Conservation (phyloP, 345 rosid genomes). For the Eucalyptus virginea region DNA sequence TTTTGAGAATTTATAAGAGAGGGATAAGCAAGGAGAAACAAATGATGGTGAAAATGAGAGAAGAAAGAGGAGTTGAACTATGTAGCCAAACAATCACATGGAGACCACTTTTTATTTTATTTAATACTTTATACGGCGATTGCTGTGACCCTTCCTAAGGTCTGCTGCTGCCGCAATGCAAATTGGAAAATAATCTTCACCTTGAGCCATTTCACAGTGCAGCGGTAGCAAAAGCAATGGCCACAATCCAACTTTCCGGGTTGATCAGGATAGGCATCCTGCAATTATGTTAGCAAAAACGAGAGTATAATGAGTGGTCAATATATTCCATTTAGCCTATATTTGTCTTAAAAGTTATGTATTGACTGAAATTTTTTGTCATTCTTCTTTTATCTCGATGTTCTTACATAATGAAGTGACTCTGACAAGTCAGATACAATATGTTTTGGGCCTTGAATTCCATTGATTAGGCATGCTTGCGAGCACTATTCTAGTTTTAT, state of each 20-base stretch:
- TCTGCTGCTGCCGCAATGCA: not conserved
- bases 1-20: no score
- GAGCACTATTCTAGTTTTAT: fast-evolving
- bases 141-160: no score
- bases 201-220: not conserved
- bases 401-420: not conserved
- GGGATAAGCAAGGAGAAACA: no score
- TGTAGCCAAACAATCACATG: no score
- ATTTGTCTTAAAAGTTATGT: not conserved
- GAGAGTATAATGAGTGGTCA: not conserved
- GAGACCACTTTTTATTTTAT: no score
- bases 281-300: not conserved
- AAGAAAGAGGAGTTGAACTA: no score
- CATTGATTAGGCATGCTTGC: not conserved
- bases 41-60: no score
- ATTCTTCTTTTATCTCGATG: not conserved
- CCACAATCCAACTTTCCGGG: not conserved
- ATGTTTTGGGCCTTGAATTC: no score
- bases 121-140: no score
- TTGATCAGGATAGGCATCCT: not conserved
- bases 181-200: not conserved
- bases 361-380: fast-evolving
- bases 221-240: not conserved
- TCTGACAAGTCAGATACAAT: no score
- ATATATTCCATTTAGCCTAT: not conserved